phyloP scores from a whole-genome alignment of 176 grass and related monocot species.

The Triticum turgidum region DNA sequence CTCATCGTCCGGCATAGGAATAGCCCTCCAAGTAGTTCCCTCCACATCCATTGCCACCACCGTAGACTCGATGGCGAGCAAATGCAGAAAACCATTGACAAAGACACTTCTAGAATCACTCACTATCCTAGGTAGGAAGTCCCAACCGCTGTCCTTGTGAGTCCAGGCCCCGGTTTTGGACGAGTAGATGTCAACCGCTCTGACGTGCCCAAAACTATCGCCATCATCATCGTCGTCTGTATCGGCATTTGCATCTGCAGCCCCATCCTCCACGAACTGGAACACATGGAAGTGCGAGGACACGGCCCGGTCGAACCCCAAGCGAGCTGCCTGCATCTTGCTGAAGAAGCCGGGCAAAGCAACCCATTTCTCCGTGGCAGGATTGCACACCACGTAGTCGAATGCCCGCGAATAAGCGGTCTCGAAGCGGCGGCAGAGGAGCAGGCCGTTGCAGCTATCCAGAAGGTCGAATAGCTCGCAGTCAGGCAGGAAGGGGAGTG shows the following conservation, averaged over 20 bases:
- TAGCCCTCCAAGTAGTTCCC: not conserved
- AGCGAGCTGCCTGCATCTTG: too few species aligned
- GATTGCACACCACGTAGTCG: too few species aligned
- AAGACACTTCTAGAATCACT: not conserved
- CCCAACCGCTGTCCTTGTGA: not conserved
- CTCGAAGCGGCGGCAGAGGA: not conserved
- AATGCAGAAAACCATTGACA: not conserved
- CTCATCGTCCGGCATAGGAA: not conserved
- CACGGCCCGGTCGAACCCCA: not conserved
- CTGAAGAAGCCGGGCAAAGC: too few species aligned
- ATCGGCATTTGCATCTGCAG: too few species aligned
- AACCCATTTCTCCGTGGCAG: too few species aligned
- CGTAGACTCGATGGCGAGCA: not conserved
- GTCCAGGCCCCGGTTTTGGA: not conserved
- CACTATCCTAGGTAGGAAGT: not conserved
- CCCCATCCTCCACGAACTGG: not conserved
- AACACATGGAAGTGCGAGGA: slow-evolving; percentile 4
- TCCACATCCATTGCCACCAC: not conserved
- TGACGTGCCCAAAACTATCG: not conserved
- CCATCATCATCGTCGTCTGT: too few species aligned
- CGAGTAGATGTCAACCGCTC: not conserved
- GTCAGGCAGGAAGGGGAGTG: not conserved
- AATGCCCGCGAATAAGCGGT: too few species aligned
- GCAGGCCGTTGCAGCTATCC: not conserved
- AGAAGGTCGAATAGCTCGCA: not conserved